A percentile compares a stretch with the other conserved stretches of the same genome.
Evolutionary conservation across 2,329 filamentous ascomycete genomes (phyloP).

Genomic region (Helotiales sp.): DNA sequence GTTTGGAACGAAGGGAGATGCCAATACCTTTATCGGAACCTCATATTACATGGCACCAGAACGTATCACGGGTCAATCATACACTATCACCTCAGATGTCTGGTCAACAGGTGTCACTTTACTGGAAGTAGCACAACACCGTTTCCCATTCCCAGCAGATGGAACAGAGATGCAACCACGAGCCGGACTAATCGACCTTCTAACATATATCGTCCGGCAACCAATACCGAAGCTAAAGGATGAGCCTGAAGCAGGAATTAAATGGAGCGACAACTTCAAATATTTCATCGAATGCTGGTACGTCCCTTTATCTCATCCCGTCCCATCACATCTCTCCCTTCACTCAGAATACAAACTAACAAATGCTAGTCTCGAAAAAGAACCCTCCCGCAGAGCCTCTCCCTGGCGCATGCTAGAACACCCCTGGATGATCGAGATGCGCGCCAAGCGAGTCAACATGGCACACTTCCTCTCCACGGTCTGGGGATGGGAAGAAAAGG

Average conservation of each 20-base stretch:
- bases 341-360: slow-evolving; percentile 4
- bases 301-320: slow-evolving; percentile 41
- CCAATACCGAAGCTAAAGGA: slow-evolving; percentile 95
- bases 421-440: slow-evolving; percentile 98
- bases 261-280: slow-evolving; percentile 97
- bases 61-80: slow-evolving; percentile 94
- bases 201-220: slow-evolving; percentile 97
- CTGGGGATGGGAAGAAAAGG: slow-evolving; percentile 90
- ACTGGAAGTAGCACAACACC: slow-evolving; percentile 98
- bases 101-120: slow-evolving; percentile 97
- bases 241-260: slow-evolving; percentile 83
- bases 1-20: slow-evolving; percentile 97
- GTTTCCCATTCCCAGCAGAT: slow-evolving; percentile 97
- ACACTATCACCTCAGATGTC: slow-evolving; percentile 97
- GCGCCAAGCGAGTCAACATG: slow-evolving; percentile 96
- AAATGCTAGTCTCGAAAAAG: slow-evolving; percentile 79
- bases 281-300: slow-evolving; percentile 99
- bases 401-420: slow-evolving; percentile 99
- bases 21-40: slow-evolving; percentile 98
- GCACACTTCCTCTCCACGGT: slow-evolving; percentile 88
- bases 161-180: slow-evolving; percentile 93
- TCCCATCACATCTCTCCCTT: slow-evolving; percentile 20
- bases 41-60: slow-evolving; percentile 99
- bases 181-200: slow-evolving; percentile 87
- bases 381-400: slow-evolving; percentile 79